Conservation (phyloP, 2,329 filamentous ascomycete genomes). For the Xylogone sp. region DNA sequence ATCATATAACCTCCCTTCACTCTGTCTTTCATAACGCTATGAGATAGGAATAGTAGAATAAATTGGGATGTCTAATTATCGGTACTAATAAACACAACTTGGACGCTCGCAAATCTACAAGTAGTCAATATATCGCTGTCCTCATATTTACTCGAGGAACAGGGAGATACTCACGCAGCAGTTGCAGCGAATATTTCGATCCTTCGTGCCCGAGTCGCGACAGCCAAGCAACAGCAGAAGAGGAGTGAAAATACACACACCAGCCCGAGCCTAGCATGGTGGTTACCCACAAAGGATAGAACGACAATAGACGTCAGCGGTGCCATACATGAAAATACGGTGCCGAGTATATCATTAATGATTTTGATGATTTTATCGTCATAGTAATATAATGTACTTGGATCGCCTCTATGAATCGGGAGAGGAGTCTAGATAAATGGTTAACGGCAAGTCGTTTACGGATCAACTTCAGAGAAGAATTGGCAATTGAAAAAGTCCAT, state of each 20-base stretch:
- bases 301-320: slow-evolving; percentile 16
- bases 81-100: slow-evolving; percentile 8
- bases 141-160: background rate
- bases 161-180: slow-evolving; percentile 20
- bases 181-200: slow-evolving; percentile 25
- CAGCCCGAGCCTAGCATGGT: slow-evolving; percentile 13
- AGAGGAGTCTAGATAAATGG: background rate
- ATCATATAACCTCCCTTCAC: too few relatives aligned
- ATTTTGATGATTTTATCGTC: background rate
- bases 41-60: too few relatives aligned
- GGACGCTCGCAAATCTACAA: slow-evolving; percentile 8
- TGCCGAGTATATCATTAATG: slow-evolving; percentile 9
- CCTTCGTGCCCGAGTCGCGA: slow-evolving; percentile 21
- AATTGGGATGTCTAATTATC: too few relatives aligned
- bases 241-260: slow-evolving; percentile 24
- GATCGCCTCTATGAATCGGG: background rate
- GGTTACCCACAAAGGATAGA: slow-evolving; percentile 11
- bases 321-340: slow-evolving; percentile 11
- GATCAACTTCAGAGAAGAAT: too few relatives aligned
- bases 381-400: background rate
- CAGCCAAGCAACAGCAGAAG: slow-evolving; percentile 19
- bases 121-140: background rate
- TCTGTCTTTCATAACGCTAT: too few relatives aligned
- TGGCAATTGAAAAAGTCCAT: too few relatives aligned
- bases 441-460: too few relatives aligned